Conservation (phyloP, 495 filamentous ascomycete genomes). For the Xylaria nigripes region DNA sequence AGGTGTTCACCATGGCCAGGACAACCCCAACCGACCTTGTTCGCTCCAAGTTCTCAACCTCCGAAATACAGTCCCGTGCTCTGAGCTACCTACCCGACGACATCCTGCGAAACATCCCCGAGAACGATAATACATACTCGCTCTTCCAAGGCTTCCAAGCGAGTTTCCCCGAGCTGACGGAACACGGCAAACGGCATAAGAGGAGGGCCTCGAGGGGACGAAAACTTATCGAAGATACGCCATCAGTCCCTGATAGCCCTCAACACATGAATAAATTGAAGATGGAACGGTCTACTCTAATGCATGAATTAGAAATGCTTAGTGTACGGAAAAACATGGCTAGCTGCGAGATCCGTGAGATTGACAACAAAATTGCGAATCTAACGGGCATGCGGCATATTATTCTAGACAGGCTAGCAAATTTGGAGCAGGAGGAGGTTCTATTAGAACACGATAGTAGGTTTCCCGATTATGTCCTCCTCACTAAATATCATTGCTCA, state of each 20-base stretch:
- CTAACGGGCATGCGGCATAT: constrained; percentile 90
- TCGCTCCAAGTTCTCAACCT: constrained; percentile 79
- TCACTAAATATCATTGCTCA: constrained; percentile 18
- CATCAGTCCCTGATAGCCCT: constrained; percentile 44
- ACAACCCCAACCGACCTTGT: constrained; percentile 87
- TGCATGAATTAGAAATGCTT: constrained; percentile 83
- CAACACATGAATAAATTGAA: constrained; percentile 60
- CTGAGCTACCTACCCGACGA: constrained; percentile 85
- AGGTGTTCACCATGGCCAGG: constrained; percentile 79
- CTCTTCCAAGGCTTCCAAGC: constrained; percentile 96
- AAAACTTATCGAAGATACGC: constrained; percentile 60
- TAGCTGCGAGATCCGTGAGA: constrained; percentile 88
- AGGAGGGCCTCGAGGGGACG: constrained; percentile 61
- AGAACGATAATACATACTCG: constrained; percentile 75
- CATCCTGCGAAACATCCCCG: constrained; percentile 77
- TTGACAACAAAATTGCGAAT: constrained; percentile 94
- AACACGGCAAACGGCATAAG: constrained; percentile 59
- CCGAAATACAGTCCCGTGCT: constrained; percentile 92
- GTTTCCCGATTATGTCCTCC: constrained; percentile 19
- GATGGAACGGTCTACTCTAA: constrained; percentile 67
- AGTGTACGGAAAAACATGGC: constrained; percentile 94
- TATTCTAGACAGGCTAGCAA: constrained; percentile 78
- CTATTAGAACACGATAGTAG: constrained; percentile 77
- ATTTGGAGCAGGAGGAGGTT: constrained; percentile 88
- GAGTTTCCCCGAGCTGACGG: constrained; percentile 66